Percentiles rank a stretch among this genome's conserved stretches.
Evolutionary conservation across 129 eudicot genomes (phyloP).

Genomic region (Logfia minima): DNA sequence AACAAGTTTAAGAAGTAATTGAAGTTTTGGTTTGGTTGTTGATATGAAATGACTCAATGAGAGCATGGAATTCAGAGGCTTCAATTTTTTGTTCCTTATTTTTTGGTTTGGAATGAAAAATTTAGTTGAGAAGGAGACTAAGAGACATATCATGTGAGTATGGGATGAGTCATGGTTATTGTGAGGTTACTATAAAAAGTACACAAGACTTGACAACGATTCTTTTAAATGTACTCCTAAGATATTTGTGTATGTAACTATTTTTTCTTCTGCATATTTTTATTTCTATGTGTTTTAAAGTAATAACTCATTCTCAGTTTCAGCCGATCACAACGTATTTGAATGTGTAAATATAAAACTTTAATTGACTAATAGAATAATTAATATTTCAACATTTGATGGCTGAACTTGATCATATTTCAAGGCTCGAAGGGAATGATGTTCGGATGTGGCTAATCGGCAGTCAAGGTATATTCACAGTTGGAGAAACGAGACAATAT

Average conservation of each 20-base stretch:
- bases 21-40: neutral
- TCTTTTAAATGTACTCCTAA: neutral
- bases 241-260: neutral
- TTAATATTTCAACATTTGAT: too few species aligned
- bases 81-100: constrained; percentile 10
- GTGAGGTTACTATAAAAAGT: constrained; percentile 25
- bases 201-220: constrained; percentile 37
- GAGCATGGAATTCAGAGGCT: constrained; percentile 33
- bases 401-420: too few species aligned
- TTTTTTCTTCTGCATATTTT: neutral
- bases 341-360: too few species aligned
- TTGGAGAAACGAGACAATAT: too few species aligned
- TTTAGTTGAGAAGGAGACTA: constrained; percentile 20
- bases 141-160: constrained; percentile 39
- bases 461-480: too few species aligned
- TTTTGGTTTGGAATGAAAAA: constrained; percentile 14
- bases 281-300: too few species aligned
- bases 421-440: too few species aligned
- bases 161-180: constrained; percentile 33
- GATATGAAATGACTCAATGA: neutral
- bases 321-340: too few species aligned
- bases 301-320: too few species aligned
- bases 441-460: too few species aligned
- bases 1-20: neutral
- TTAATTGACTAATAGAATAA: too few species aligned